Evolutionary conservation across 768 basidiomycete species (phyloP), one percentile per base, ranked within the genome.

Genomic region (Calocybe gangraenosa): DNA sequence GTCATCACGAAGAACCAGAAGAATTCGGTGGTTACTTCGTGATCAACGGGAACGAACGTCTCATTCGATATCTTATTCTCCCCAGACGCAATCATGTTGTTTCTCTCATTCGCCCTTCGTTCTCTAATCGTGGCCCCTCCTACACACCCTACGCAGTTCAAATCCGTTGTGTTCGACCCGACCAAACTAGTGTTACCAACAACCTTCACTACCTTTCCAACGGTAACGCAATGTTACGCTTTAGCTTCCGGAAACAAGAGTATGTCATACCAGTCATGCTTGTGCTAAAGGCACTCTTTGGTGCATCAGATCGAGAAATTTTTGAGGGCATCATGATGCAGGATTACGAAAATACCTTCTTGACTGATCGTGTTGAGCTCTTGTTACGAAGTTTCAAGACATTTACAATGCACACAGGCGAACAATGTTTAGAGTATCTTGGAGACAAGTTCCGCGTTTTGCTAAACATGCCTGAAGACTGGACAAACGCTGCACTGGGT

Each of bases 21-120:
- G 96, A 98, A 65, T 97, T 97, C 59, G 96, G 96, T 42, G 96
- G 95, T 21, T 98, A 99, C 68, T 99, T 99, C 61, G 80, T 99
- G 60, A 83, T 99, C 65, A 99, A 99, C 64, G 96, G 96, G 50
- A 98, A 97, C 67, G 96, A 99, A 68, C 92, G 93, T 68, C 81
- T 99, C 51, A 94, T 99, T 55, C 92, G 96, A 51, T 97, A 93
- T 68, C 83, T 98, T 61, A 93, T 98, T 58, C 78, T 99, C 31
- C 95, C 94, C 10, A 86, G 96, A 20, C 80, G 96, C 42, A 92
- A 98, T 61, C 92, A 98, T 69, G 92, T 91, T 58, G 90, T 94
- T 53, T 85, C 93, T 39, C 82, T 99, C 56, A 72, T 87, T 55
- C 91, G 96, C 39, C 87, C 92, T 17, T 86, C 92, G 9, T 99